Evolutionary conservation across 2,329 filamentous ascomycete species (phyloP).

Genomic region (Coniochaeta sp.): DNA sequence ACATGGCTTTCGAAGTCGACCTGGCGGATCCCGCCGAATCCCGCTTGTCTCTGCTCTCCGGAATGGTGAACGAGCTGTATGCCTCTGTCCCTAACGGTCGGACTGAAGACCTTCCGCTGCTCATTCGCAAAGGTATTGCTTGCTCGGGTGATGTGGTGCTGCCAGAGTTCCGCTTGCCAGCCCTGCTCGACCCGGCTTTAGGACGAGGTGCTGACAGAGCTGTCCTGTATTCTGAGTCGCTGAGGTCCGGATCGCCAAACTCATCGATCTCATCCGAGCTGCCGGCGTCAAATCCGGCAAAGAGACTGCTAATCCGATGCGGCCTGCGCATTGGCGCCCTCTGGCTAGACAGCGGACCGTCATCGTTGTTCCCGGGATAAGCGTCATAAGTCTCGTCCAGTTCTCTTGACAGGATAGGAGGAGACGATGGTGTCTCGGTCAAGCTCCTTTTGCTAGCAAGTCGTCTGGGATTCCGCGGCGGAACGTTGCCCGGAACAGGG

Average conservation of each 20-base stretch:
- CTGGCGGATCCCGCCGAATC: slow-evolving; percentile 12
- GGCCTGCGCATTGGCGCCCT: slow-evolving; percentile 59
- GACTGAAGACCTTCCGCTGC: slow-evolving; percentile 16
- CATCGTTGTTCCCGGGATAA: slow-evolving; percentile 75
- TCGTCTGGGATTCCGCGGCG: slow-evolving; percentile 54
- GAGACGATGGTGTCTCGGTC: slow-evolving; percentile 43
- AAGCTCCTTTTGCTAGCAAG: slow-evolving; percentile 38
- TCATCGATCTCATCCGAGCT: slow-evolving; percentile 62
- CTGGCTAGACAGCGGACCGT: slow-evolving; percentile 60
- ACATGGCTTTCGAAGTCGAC: slow-evolving; percentile 13
- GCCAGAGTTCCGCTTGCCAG: slow-evolving; percentile 34
- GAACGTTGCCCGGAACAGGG: slow-evolving; percentile 44
- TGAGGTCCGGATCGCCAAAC: slow-evolving; percentile 52
- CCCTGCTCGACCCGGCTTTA: slow-evolving; percentile 27
- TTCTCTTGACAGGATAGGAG: slow-evolving; percentile 23
- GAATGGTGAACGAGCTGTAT: slow-evolving; percentile 35
- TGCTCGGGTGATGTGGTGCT: slow-evolving; percentile 37
- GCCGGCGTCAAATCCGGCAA: slow-evolving; percentile 71
- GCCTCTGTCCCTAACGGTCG: slow-evolving; percentile 33
- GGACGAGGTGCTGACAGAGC: slow-evolving; percentile 57
- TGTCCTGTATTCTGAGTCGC: slow-evolving; percentile 61
- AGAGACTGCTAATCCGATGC: slow-evolving; percentile 75
- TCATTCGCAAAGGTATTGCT: slow-evolving; percentile 20
- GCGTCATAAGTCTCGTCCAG: slow-evolving; percentile 47
- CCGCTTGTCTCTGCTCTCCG: slow-evolving; percentile 19